A percentile compares a stretch with the other conserved stretches of the same genome.
These are phyloP conservation scores for Dryas alaskensis DNA, from an alignment of 306 rosid species.

Conservation along the genomic window DNA sequence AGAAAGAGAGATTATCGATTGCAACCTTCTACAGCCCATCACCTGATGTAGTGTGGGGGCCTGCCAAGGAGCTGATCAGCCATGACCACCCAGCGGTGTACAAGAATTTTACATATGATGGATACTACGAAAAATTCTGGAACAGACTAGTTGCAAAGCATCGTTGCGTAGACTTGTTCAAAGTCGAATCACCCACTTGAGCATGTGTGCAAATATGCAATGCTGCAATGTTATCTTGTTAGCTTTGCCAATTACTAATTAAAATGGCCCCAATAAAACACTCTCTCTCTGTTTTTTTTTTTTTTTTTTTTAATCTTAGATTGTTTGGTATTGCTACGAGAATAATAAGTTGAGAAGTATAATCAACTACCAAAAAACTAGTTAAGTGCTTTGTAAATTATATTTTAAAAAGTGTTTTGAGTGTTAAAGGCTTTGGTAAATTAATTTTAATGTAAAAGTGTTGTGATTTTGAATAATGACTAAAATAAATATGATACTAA, in stretches of 20 bases:
- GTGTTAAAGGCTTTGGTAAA: too few relatives aligned
- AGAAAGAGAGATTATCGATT: slow-evolving; percentile 41
- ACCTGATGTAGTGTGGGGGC: slow-evolving; percentile 36
- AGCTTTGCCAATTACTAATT: background rate
- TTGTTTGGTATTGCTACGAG: too few relatives aligned
- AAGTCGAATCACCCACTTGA: background rate
- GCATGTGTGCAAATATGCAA: background rate
- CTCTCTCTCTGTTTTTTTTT: background rate
- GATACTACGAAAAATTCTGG: slow-evolving; percentile 44
- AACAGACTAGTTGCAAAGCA: slow-evolving; percentile 34
- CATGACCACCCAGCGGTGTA: slow-evolving; percentile 18
- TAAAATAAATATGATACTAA: too few relatives aligned
- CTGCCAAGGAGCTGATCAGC: slow-evolving; percentile 30
- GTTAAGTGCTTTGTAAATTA: too few relatives aligned
- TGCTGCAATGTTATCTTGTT: background rate
- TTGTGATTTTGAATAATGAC: too few relatives aligned
- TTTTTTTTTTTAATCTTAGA: too few relatives aligned
- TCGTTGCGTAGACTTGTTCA: slow-evolving; percentile 48
- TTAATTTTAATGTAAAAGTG: too few relatives aligned
- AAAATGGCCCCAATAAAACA: background rate
- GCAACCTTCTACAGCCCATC: slow-evolving; percentile 57
- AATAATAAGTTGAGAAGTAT: too few relatives aligned
- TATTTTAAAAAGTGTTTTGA: too few relatives aligned
- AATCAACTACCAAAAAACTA: too few relatives aligned
- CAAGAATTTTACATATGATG: slow-evolving; percentile 35